phyloP scores from a whole-genome alignment of 768 basidiomycete species.

The Collybiopsis luxurians region DNA sequence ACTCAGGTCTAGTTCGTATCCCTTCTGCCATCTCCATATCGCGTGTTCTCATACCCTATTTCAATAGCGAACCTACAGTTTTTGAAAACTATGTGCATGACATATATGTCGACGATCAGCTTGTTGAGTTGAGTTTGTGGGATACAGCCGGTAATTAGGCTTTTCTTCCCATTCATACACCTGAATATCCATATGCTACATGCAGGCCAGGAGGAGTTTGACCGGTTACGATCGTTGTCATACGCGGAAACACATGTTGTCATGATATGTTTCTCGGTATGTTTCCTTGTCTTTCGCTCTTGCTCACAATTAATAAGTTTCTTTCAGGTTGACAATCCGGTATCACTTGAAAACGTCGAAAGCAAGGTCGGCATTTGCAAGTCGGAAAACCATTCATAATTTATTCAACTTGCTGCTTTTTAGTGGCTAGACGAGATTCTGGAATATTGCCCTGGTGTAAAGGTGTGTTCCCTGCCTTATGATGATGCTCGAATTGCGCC shows the following conservation, averaged over 20 bases:
- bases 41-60: slow-evolving; percentile 6
- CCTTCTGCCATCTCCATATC: not conserved
- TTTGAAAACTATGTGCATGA: slow-evolving; percentile 98
- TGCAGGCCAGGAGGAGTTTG: slow-evolving; percentile 93
- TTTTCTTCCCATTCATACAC: slow-evolving; percentile 7
- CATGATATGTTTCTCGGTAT: slow-evolving; percentile 93
- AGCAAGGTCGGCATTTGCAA: slow-evolving; percentile 55
- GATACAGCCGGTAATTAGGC: slow-evolving; percentile 89
- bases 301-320: slow-evolving; percentile 6
- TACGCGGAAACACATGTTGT: slow-evolving; percentile 97
- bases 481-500: not conserved
- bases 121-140: slow-evolving; percentile 92
- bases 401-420: not conserved
- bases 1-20: slow-evolving; percentile 84
- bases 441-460: slow-evolving; percentile 93
- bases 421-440: slow-evolving; percentile 94
- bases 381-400: not conserved
- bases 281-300: slow-evolving; percentile 3
- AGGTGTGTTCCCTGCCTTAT: slow-evolving; percentile 44
- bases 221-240: slow-evolving; percentile 87
- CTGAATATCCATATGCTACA: slow-evolving; percentile 5
- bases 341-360: slow-evolving; percentile 96
- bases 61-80: slow-evolving; percentile 80
- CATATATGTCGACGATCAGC: slow-evolving; percentile 79
- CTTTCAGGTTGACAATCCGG: slow-evolving; percentile 83